Conservation (phyloP, 768 basidiomycete species). For the Lyophyllum shimeji region DNA sequence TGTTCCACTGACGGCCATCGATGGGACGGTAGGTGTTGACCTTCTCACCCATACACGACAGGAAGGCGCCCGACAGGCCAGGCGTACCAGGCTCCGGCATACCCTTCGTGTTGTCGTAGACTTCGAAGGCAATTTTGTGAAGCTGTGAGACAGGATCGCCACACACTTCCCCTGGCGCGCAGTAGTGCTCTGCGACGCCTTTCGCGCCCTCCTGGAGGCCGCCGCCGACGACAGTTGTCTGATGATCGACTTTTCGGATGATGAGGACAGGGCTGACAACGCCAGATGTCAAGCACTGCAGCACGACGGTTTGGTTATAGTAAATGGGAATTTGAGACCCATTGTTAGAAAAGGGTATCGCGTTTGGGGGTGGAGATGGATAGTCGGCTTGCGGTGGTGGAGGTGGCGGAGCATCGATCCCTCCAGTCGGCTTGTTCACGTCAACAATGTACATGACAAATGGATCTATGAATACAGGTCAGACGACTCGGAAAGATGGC, state of each 20-base stretch:
- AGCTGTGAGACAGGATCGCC: conserved; percentile 95
- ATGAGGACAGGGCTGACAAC: conserved; percentile 92
- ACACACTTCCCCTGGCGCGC: conserved; percentile 81
- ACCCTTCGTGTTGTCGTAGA: conserved; percentile 70
- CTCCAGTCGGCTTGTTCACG: conserved; percentile 78
- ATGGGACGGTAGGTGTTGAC: conserved; percentile 88
- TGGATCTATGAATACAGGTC: conserved; percentile 52
- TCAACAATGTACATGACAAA: conserved; percentile 99
- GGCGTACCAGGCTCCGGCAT: conserved; percentile 77
- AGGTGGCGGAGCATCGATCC: conserved; percentile 74
- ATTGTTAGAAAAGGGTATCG: conserved; percentile 81
- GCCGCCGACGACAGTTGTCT: conserved; percentile 87
- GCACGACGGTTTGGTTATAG: conserved; percentile 94
- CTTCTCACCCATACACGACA: conserved; percentile 92
- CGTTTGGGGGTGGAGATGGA: conserved; percentile 89
- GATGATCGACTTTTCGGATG: conserved; percentile 91
- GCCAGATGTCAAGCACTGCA: conserved; percentile 93
- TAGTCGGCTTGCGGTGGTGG: conserved; percentile 87
- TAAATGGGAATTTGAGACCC: conserved; percentile 88
- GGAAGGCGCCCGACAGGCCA: conserved; percentile 76
- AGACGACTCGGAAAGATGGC: conserved; percentile 1
- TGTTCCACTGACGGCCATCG: conserved; percentile 81
- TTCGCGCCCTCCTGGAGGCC: conserved; percentile 88
- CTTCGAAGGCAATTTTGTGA: conserved; percentile 94
- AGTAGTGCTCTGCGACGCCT: conserved; percentile 81